Percentiles rank a stretch among this genome's conserved stretches.
These are phyloP conservation scores for Vigna radiata DNA, from an alignment of 306 rosid species.

Conservation along the genomic window DNA sequence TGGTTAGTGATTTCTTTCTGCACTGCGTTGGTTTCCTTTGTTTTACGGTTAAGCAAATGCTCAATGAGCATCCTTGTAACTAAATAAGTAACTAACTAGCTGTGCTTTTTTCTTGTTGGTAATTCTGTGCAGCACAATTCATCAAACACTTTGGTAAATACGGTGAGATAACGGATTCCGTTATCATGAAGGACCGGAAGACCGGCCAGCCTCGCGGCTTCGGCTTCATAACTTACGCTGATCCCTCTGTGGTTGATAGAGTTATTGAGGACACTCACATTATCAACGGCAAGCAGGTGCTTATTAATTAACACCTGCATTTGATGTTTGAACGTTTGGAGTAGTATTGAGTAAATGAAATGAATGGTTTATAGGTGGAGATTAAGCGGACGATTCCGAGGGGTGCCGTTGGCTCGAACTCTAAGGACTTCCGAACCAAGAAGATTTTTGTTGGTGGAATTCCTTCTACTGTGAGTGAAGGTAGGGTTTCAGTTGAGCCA, in stretches of 20 bases:
- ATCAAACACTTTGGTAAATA: constrained; percentile 83
- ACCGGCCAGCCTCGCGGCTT: constrained; percentile 96
- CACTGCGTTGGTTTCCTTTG: constrained; percentile 5
- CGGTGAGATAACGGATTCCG: constrained; percentile 89
- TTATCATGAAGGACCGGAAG: constrained; percentile 93
- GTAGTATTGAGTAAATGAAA: not conserved
- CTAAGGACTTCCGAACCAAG: constrained; percentile 77
- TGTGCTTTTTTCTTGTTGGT: not conserved
- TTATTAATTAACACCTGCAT: constrained; percentile 30
- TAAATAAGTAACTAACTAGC: constrained; percentile 40
- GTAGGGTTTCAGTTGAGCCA: constrained; percentile 48
- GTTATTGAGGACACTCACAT: constrained; percentile 82
- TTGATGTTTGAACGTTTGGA: not conserved
- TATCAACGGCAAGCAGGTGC: constrained; percentile 84
- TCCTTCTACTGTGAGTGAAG: constrained; percentile 85
- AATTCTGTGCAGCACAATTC: constrained; percentile 67
- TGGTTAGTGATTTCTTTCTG: constrained; percentile 62
- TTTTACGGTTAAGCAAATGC: not conserved
- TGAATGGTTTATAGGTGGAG: constrained; percentile 68
- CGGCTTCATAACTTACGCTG: constrained; percentile 88
- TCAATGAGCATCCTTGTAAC: not conserved
- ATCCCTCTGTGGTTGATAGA: constrained; percentile 84
- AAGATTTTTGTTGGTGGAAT: constrained; percentile 97
- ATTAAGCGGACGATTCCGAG: constrained; percentile 93
- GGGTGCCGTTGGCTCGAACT: constrained; percentile 74